Evolutionary conservation across 768 basidiomycete species (phyloP), one percentile per base, ranked within the genome.

Genomic region (Exidia glandulosa): DNA sequence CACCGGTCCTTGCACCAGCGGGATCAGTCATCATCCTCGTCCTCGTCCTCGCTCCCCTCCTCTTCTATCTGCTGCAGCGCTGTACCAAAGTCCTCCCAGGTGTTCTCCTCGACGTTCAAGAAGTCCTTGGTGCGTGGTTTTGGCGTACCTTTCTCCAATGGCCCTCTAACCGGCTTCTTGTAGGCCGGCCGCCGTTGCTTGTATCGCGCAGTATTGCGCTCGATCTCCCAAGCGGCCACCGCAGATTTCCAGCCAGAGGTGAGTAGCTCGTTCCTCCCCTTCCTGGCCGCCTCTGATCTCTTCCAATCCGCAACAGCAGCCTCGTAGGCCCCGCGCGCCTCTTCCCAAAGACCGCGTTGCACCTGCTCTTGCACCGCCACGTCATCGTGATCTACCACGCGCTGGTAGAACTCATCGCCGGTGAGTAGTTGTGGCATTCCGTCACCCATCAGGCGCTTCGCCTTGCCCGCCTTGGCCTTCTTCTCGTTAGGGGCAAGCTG

Each of bases 401-500:
- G 47, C 27, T 19, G 13, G 9, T 10, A 9, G 27, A 50, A 50
- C 47, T 50, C 47, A 23, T 50, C 47, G 12, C 47, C 47, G 23
- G 47, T 50, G 19, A 50, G 47, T 10, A 50, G 47, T 14, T 50
- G 47, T 9, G 47, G 47, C 27, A 50, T 19, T 9, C 47, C 47
- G 27, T 50, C 47, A 9, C 27, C 47, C 27, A 50, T n/a, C 12
- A 50, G 9, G 47, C 47, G 47, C 27, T 10, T 27, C 9, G 16
- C 27, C 27, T 27, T 19, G 9, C 13, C 23, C 16, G 13, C 13
- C 47, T 50, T 12, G 13, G 12, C 23, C 23, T 50, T 50, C 27
- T 27, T 10, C 47, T 50, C 13, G 9, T 50, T 23, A 9, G 19
- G 72, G 50, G 19, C 47, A 57, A 62, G 55, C 62, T 64, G 57